A percentile compares a stretch with the other conserved stretches of the same genome.
These are phyloP conservation scores for Auricularia sp. DNA, from an alignment of 768 basidiomycete genomes.

Conservation along the genomic window DNA sequence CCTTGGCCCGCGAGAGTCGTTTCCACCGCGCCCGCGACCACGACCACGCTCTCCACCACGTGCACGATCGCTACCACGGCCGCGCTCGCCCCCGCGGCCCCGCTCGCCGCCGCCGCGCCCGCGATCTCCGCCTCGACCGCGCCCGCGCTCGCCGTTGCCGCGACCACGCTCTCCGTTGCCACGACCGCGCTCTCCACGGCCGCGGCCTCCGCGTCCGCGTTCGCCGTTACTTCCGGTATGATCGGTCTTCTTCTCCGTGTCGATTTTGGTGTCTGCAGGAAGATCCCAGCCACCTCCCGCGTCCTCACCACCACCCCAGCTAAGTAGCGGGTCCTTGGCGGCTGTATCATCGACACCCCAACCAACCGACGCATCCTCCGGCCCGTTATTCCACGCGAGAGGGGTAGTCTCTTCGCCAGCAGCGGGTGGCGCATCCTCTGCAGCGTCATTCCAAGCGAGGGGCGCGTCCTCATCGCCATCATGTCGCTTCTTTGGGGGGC, in stretches of 20 bases:
- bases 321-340: too few relatives aligned
- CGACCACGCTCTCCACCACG: not conserved
- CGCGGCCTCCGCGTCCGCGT: not conserved
- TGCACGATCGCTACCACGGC: not conserved
- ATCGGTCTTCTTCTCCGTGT: not conserved
- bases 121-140: not conserved
- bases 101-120: not conserved
- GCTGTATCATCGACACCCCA: too few relatives aligned
- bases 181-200: too few relatives aligned
- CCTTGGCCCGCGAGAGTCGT: not conserved
- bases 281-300: too few relatives aligned
- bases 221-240: not conserved
- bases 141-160: not conserved
- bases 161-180: too few relatives aligned
- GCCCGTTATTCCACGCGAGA: too few relatives aligned
- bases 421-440: too few relatives aligned
- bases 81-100: not conserved
- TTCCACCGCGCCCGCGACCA: not conserved
- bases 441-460: too few relatives aligned
- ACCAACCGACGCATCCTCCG: too few relatives aligned
- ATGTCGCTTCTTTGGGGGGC: not conserved
- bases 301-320: too few relatives aligned
- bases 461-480: not conserved
- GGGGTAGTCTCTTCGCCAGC: too few relatives aligned
- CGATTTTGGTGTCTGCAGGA: not conserved